phyloP scores from a whole-genome alignment of 2,329 filamentous ascomycete genomes.

The Sclerotinia subarctica region DNA sequence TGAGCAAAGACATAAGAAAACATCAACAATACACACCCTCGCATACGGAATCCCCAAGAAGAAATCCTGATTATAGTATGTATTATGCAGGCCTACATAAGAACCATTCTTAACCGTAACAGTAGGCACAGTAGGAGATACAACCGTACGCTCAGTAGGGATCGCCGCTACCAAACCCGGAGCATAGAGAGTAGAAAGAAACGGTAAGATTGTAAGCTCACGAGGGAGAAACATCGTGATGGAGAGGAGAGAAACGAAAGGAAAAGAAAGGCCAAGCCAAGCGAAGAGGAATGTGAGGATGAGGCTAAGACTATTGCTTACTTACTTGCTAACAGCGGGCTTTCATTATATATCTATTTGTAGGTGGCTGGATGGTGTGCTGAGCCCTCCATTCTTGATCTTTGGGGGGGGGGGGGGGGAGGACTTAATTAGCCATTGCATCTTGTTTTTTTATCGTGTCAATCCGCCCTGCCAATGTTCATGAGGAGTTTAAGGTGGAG shows the following conservation, averaged over 20 bases:
- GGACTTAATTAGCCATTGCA: background rate
- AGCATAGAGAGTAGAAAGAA: background rate
- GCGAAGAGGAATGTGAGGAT: background rate
- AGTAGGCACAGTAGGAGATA: background rate
- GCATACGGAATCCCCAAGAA: conserved; percentile 34
- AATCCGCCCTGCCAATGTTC: background rate
- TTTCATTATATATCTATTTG: background rate
- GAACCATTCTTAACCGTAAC: conserved; percentile 32
- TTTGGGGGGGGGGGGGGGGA: too few relatives aligned
- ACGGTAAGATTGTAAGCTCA: background rate
- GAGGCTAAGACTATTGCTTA: background rate
- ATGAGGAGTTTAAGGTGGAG: background rate
- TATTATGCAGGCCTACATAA: conserved; percentile 28
- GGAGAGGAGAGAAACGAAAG: background rate
- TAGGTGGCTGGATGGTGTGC: background rate
- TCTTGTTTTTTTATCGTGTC: background rate
- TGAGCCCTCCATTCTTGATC: background rate
- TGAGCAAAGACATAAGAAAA: too few relatives aligned
- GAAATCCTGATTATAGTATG: conserved; percentile 31
- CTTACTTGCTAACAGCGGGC: background rate
- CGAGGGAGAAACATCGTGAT: background rate
- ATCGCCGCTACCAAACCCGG: background rate
- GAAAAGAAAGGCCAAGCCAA: too few relatives aligned
- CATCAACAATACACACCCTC: conserved; percentile 16
- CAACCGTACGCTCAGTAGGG: too few relatives aligned